phyloP scores from a whole-genome alignment of 176 grass and related monocot species.

The Oryza glaberrima region DNA sequence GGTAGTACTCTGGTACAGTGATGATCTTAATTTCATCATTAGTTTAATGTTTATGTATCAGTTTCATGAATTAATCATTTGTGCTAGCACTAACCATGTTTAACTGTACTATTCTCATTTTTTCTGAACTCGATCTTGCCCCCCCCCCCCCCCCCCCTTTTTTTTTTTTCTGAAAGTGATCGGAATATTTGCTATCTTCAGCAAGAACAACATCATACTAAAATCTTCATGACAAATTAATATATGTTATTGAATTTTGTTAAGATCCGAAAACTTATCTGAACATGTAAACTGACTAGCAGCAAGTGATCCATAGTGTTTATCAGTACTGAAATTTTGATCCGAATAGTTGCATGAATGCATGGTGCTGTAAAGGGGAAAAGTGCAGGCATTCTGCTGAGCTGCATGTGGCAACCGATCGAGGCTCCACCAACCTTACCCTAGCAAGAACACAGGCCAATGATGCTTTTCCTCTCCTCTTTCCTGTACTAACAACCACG shows the following conservation, averaged over 20 bases:
- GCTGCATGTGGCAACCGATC: constrained; percentile 39
- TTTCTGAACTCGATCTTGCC: neutral
- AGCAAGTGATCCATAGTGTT: neutral
- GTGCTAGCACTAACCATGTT: too few relatives aligned
- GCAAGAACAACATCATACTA: neutral
- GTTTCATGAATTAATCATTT: too few relatives aligned
- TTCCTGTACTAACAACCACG: neutral
- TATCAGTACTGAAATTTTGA: neutral
- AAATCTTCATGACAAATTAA: neutral
- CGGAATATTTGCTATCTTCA: neutral
- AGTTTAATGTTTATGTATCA: neutral
- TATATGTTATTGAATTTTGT: neutral
- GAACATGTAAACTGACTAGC: neutral
- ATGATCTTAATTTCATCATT: neutral
- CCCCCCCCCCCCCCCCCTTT: too few relatives aligned
- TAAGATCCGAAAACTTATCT: neutral
- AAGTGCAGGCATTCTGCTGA: neutral
- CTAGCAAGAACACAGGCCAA: neutral
- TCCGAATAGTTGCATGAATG: neutral
- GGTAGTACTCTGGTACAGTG: neutral
- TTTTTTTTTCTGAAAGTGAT: neutral
- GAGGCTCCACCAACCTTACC: neutral
- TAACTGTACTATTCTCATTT: neutral
- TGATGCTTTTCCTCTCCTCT: neutral
- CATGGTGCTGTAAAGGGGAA: constrained; percentile 41